These are phyloP conservation scores for Helminthosporium solani DNA, from an alignment of 2,329 filamentous ascomycete species.

Conservation along the genomic window DNA sequence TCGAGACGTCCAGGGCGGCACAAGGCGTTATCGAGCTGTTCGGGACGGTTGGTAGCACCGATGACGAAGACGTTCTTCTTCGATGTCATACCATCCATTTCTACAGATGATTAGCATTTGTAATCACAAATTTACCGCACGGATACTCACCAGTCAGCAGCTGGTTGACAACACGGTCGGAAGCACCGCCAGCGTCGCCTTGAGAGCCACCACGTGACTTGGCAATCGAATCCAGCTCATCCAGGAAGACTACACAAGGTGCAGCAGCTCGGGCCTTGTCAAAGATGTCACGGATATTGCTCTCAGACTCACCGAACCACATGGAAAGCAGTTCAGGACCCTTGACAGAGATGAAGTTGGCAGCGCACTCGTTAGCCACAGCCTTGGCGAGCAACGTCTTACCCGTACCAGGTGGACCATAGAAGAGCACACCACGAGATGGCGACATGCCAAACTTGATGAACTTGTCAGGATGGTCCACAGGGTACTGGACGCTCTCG, in stretches of 20 bases:
- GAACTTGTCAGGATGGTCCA: conserved; percentile 99
- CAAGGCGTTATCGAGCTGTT: conserved; percentile 96
- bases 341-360: conserved; percentile 99
- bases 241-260: conserved; percentile 97
- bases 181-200: conserved; percentile 95
- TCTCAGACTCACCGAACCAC: conserved; percentile 99
- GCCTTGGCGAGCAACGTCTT: conserved; percentile 99
- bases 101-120: conserved; percentile 55
- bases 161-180: conserved; percentile 99
- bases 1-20: conserved; percentile 98
- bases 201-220: conserved; percentile 97
- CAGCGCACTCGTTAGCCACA: conserved; percentile 97
- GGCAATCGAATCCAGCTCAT: conserved; percentile 97
- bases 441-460: conserved; percentile 99
- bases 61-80: conserved; percentile 99
- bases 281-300: conserved; percentile 99
- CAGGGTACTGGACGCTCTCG: conserved; percentile 97
- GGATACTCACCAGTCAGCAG: conserved; percentile 80
- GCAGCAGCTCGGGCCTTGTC: conserved; percentile 98
- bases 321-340: conserved; percentile 97
- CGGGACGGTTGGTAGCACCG: conserved; percentile 95
- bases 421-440: conserved; percentile 97
- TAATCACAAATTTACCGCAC: neutral
- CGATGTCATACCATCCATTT: conserved; percentile 99
- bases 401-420: conserved; percentile 98